These are phyloP conservation scores for Schizophyllum commune DNA, from an alignment of 1,284 basidiomycete species.

Conservation along the genomic window DNA sequence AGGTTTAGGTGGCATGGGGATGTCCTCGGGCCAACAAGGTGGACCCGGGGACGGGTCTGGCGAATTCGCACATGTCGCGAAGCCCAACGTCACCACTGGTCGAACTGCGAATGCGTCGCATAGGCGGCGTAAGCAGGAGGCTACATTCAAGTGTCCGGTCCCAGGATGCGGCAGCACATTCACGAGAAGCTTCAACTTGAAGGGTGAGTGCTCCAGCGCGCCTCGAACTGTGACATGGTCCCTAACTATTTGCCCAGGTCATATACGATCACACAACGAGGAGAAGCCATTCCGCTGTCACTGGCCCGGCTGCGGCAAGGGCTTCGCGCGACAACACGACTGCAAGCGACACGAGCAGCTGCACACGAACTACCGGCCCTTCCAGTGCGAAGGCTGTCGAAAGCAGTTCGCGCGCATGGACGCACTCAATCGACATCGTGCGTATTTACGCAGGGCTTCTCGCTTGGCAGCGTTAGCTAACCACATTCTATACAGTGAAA, in stretches of 20 bases:
- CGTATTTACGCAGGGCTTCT: slow-evolving; percentile 23
- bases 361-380: slow-evolving; percentile 70
- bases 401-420: slow-evolving; percentile 78
- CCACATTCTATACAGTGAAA: not conserved
- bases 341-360: slow-evolving; percentile 79
- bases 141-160: slow-evolving; percentile 67
- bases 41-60: too few species aligned
- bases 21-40: not conserved
- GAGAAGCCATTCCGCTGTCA: slow-evolving; percentile 80
- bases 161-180: slow-evolving; percentile 78
- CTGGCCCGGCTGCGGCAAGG: slow-evolving; percentile 80
- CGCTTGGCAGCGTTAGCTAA: not conserved
- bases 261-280: slow-evolving; percentile 77
- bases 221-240: too few species aligned
- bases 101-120: slow-evolving; percentile 69
- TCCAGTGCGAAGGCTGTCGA: slow-evolving; percentile 69
- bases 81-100: slow-evolving; percentile 64
- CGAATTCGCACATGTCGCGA: slow-evolving; percentile 17
- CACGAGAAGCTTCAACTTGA: slow-evolving; percentile 74
- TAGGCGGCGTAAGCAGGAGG: slow-evolving; percentile 64
- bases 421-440: slow-evolving; percentile 70
- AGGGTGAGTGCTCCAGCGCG: slow-evolving; percentile 42
- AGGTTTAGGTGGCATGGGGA: slow-evolving; percentile 1
- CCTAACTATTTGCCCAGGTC: slow-evolving; percentile 31
- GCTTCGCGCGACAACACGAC: slow-evolving; percentile 79